These are phyloP conservation scores for Imleria badia DNA, from an alignment of 768 basidiomycete species.

Conservation along the genomic window DNA sequence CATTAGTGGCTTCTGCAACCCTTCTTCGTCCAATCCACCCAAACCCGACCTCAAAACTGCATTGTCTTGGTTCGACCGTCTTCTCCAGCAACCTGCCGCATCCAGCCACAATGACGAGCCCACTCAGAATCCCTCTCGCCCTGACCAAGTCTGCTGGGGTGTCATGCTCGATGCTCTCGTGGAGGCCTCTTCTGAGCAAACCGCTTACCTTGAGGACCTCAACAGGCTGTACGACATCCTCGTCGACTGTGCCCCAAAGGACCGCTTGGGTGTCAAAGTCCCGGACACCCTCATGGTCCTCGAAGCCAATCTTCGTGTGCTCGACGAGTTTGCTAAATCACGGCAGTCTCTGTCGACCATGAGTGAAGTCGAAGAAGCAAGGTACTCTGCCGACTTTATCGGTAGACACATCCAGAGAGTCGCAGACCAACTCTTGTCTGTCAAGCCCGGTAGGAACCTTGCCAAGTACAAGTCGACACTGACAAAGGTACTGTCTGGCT, in stretches of 20 bases:
- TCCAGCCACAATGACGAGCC: slow-evolving; percentile 41
- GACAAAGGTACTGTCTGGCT: slow-evolving; percentile 18
- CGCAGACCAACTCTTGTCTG: slow-evolving; percentile 2
- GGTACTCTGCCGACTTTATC: slow-evolving; percentile 29
- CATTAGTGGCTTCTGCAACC: slow-evolving; percentile 62
- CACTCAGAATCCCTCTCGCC: slow-evolving; percentile 45
- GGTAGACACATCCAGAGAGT: slow-evolving; percentile 10
- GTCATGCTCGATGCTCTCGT: slow-evolving; percentile 61
- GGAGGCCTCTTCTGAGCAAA: slow-evolving; percentile 24
- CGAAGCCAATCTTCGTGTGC: slow-evolving; percentile 38
- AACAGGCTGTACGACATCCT: slow-evolving; percentile 52
- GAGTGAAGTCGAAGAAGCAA: slow-evolving; percentile 8
- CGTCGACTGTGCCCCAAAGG: slow-evolving; percentile 33
- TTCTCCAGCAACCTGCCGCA: slow-evolving; percentile 46
- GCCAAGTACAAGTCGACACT: slow-evolving; percentile 14
- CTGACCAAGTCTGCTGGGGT: slow-evolving; percentile 54
- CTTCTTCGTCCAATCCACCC: slow-evolving; percentile 27
- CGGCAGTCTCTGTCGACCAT: not conserved
- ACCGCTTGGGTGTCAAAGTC: slow-evolving; percentile 34
- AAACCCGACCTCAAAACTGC: slow-evolving; percentile 59
- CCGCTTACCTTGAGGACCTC: slow-evolving; percentile 49
- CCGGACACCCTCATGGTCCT: slow-evolving; percentile 46
- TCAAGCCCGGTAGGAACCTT: slow-evolving; percentile 17
- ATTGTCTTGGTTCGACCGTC: slow-evolving; percentile 66
- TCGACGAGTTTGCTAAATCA: slow-evolving; percentile 23